Evolutionary conservation across 176 grass and related monocot species (phyloP).

Genomic region (Eremochloa ophiuroides): DNA sequence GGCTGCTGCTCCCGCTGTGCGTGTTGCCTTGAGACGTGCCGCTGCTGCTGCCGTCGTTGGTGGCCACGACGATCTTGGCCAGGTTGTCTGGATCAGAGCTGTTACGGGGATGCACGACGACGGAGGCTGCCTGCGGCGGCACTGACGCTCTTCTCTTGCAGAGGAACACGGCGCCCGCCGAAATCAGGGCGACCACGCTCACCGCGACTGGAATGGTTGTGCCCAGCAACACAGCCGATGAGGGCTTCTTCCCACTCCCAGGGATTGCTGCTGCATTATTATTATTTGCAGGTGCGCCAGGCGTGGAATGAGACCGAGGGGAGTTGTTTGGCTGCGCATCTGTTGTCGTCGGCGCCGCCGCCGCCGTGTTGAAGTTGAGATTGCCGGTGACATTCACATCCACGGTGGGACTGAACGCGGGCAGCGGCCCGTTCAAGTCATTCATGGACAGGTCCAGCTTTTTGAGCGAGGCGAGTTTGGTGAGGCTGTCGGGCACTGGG

Average conservation of each 20-base stretch:
- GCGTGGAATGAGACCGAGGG: neutral
- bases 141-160: conserved; percentile 32
- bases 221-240: conserved; percentile 26
- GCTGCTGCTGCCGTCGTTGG: conserved; percentile 30
- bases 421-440: conserved; percentile 56
- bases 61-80: conserved; percentile 55
- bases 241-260: neutral
- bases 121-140: conserved; percentile 17
- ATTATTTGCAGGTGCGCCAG: neutral
- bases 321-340: neutral
- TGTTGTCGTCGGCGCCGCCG: neutral
- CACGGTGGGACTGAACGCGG: conserved; percentile 36
- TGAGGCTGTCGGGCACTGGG: conserved; percentile 49
- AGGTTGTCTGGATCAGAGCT: conserved; percentile 49
- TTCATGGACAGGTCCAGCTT: conserved; percentile 71
- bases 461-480: conserved; percentile 39
- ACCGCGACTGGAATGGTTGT: conserved; percentile 38
- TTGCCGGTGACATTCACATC: conserved; percentile 44
- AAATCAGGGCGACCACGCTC: conserved; percentile 20
- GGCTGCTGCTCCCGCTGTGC: conserved; percentile 31
- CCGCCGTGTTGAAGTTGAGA: conserved; percentile 26
- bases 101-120: conserved; percentile 59
- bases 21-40: conserved; percentile 20
- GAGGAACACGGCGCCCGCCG: neutral
- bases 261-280: neutral